phyloP scores from a whole-genome alignment of 2,329 filamentous ascomycete genomes.

The Colletotrichum sp. region DNA sequence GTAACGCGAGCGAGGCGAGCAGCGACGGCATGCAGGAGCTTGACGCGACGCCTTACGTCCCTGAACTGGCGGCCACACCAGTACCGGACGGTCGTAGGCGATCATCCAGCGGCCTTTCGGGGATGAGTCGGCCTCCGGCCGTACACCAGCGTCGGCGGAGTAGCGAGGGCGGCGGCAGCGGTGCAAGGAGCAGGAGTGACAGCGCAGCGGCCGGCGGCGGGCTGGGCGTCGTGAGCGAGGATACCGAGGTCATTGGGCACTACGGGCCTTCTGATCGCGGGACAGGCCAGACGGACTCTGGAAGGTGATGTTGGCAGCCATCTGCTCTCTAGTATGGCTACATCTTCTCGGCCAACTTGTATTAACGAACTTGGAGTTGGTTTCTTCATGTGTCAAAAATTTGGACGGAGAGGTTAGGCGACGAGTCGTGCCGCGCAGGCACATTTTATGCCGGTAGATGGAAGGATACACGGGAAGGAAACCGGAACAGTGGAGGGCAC shows the following conservation, averaged over 20 bases:
- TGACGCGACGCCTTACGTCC: slow-evolving; percentile 36
- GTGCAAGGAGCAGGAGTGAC: slow-evolving; percentile 26
- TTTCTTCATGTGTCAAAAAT: neutral
- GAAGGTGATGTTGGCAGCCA: neutral
- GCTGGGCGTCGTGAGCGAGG: slow-evolving; percentile 44
- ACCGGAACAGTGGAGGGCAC: neutral
- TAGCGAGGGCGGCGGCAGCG: slow-evolving; percentile 26
- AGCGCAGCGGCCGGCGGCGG: slow-evolving; percentile 23
- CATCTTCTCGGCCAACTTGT: neutral
- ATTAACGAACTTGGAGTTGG: neutral
- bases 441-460: neutral
- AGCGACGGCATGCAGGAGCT: slow-evolving; percentile 43
- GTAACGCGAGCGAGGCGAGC: slow-evolving; percentile 49
- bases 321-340: neutral
- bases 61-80: slow-evolving; percentile 41
- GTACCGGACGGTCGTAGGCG: slow-evolving; percentile 29
- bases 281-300: slow-evolving; percentile 46
- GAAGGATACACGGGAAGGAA: neutral
- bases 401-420: neutral
- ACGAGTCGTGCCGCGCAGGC: neutral
- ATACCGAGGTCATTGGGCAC: slow-evolving; percentile 48
- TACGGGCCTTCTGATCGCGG: slow-evolving; percentile 46
- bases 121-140: slow-evolving; percentile 26
- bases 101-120: slow-evolving; percentile 27
- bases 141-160: slow-evolving; percentile 29